phyloP scores from a whole-genome alignment of 2,329 filamentous ascomycete species.

The Beauveria sp. region DNA sequence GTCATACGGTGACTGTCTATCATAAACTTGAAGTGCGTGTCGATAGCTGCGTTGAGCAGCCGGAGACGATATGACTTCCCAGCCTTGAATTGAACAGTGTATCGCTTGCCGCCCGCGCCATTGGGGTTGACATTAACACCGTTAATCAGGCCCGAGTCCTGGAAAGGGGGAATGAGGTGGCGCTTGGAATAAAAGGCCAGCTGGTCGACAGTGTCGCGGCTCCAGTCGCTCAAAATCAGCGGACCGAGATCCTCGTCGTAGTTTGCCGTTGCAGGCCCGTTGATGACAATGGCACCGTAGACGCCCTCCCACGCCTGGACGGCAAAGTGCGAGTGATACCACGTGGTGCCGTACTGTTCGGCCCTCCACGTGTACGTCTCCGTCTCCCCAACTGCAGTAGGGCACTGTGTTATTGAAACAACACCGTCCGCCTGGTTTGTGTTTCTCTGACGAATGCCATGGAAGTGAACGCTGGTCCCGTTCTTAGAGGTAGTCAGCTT shows the following conservation, averaged over 20 bases:
- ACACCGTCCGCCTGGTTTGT: constrained; percentile 55
- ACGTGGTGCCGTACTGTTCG: constrained; percentile 51
- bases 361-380: constrained; percentile 54
- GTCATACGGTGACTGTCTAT: constrained; percentile 50
- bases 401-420: constrained; percentile 47
- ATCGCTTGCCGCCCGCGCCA: constrained; percentile 22
- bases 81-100: constrained; percentile 29
- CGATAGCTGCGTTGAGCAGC: constrained; percentile 39
- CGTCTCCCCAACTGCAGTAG: constrained; percentile 41
- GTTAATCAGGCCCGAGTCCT: neutral
- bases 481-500: constrained; percentile 21
- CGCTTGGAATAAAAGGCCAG: neutral
- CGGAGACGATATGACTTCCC: constrained; percentile 40
- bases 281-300: constrained; percentile 52
- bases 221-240: constrained; percentile 53
- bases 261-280: constrained; percentile 49
- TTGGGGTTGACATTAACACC: neutral
- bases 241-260: constrained; percentile 58
- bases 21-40: constrained; percentile 39
- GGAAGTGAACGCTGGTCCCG: constrained; percentile 49
- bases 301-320: constrained; percentile 32
- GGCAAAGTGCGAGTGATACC: constrained; percentile 51
- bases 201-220: constrained; percentile 24
- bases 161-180: neutral
- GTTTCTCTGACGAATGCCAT: constrained; percentile 53